phyloP scores from a whole-genome alignment of 306 rosid genomes.

The Lathyrus oleraceus region DNA sequence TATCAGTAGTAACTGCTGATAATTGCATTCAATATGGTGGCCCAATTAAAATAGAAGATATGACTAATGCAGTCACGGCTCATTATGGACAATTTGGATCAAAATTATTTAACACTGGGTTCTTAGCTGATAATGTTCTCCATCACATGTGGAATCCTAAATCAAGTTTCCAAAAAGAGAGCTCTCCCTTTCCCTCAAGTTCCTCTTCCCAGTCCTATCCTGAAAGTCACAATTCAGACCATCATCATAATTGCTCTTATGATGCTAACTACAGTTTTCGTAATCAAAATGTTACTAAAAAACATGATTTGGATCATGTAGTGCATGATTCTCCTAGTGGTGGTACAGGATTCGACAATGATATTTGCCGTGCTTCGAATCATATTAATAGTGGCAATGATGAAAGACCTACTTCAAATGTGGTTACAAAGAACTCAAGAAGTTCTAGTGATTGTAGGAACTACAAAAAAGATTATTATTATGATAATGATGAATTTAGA shows the following conservation, averaged over 20 bases:
- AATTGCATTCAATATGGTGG: conserved; percentile 25
- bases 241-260: neutral
- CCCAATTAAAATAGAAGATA: conserved; percentile 35
- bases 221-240: conserved; percentile 45
- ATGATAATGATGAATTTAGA: conserved; percentile 36
- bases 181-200: conserved; percentile 45
- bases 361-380: conserved; percentile 39
- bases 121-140: neutral
- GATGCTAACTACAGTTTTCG: neutral
- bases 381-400: conserved; percentile 38
- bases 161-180: conserved; percentile 37
- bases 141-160: conserved; percentile 39
- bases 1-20: neutral
- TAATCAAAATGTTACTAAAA: neutral
- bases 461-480: conserved; percentile 6
- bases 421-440: conserved; percentile 35
- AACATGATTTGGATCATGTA: conserved; percentile 20
- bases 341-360: conserved; percentile 39
- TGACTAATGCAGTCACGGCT: conserved; percentile 12
- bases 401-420: conserved; percentile 38
- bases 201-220: conserved; percentile 39
- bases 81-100: conserved; percentile 36
- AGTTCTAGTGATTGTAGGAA: conserved; percentile 35
- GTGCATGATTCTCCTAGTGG: conserved; percentile 48
- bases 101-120: neutral